Evolutionary conservation across 225 moss, liverwort and hornwort genomes (phyloP), one percentile per base, ranked within the genome.

Genomic region (Pseudoscleropodium purum): DNA sequence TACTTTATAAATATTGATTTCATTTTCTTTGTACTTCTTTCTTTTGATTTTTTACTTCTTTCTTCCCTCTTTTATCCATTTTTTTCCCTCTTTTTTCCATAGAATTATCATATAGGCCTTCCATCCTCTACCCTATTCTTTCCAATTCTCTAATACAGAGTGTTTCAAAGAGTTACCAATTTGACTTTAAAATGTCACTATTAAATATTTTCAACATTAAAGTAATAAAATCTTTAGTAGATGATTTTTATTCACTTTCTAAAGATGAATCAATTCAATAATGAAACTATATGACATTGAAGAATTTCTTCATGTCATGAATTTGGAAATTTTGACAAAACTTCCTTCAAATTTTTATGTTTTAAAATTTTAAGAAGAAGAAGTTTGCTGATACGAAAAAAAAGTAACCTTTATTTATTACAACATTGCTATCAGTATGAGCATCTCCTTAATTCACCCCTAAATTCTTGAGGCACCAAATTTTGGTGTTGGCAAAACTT

Each of bases 101-200:
- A 11, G 5, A 60, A 24, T 11, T 60, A 60, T 60, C 3, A 9
- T 25, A 10, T 10, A 60, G 5, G 25, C 25, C 7, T n/a, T 80
- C 13, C 59, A 27, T 13, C 4, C 1, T 2, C 7, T 59, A n/a
- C 18, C 0, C 7, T 9, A 7, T 27, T 39, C 2, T 8, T 3
- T 1, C 11, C 29, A 29, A 39, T 39, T 27, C 2, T 18, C 13
- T 24, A 26, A 16, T 78, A 54, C 0, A 1, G 1, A 36, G 2
- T 52, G 5, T 25, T 37, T 79, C 7, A 79, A 16, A 79, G 10
- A 26, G 2, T 54, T 79, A 25, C 16, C 3, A 36, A 37, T 78
- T 56, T 15, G 7, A 56, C 0, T 15, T 10, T 9, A 23, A 59
- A 59, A 23, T 59, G 1, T 56, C 23, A 79, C 11, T 26, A 26